Base-by-base conservation (phyloP, 2,329 filamentous ascomycete species). In the Zasmidium cellare region DNA sequence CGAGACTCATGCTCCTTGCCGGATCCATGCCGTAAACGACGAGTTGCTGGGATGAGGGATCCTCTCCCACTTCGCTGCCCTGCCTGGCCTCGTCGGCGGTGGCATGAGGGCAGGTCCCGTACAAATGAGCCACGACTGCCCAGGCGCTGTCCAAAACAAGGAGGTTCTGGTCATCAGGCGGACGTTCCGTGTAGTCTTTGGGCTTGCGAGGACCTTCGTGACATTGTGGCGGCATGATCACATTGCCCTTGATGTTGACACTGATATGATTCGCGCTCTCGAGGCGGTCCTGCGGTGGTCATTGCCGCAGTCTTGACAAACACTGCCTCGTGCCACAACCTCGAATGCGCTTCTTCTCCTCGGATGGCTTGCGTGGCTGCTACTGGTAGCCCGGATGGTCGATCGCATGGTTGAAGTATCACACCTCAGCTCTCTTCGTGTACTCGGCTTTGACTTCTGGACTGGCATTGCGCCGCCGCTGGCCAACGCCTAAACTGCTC, bases 321-420 rank as follows among this genome's bases (percentile, higher is more conserved):
- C n/a, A n/a, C n/a, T n/a, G n/a, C n/a, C n/a, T n/a, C n/a, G n/a
- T n/a, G n/a, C n/a, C n/a, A n/a, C n/a, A n/a, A n/a, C n/a, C n/a
- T n/a, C n/a, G n/a, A n/a, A 60, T 60, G 55, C 58, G 58, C 55
- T 60, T 60, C 58, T 55, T 55, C 51, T 53, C 55, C 51, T 57
- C 55, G 46, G 53, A 59, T 55, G 59, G 56, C 59, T 60, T 58
- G 55, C 60, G 56, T 53, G 78, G 77, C 53, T 77, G 72, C 61
- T 59, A 58, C 45, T 53, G 56, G 51, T 56, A 60, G 61, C 57
- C 55, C 48, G 50, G 44, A 55, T 58, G 53, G 51, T 25, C 57
- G 51, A 57, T 59, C 46, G 54, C 56, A 48, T 56, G 59, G 45
- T 59, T 46, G n/a, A 53, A 35, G 47, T 44, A 24, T 20, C 35